Base-by-base conservation (phyloP, 1,284 basidiomycete species). In the Laetiporus sulphureus region DNA sequence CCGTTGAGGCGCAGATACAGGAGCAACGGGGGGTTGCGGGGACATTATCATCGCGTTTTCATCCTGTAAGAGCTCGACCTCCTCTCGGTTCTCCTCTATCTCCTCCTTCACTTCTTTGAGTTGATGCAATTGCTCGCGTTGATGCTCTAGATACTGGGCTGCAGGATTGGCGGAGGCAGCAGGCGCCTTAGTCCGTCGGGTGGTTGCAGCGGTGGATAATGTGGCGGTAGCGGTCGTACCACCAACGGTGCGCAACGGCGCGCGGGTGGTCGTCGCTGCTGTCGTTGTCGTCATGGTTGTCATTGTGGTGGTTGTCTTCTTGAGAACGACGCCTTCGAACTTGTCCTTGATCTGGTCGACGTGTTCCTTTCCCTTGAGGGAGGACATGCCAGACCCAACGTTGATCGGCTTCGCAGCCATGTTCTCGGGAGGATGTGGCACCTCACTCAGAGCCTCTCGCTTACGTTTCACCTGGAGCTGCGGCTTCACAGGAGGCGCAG, bases 401-500 rank as follows among this genome's bases (percentile, higher is more conserved):
- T 56, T 58, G 3, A 54, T 57, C 20, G 38, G 40, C 51, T 72
- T 63, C 41, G 57, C 56, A 30, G 51, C 54, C 47, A 60, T 62
- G 57, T 73, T 73, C 46, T 68, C 68, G 21, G 71, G 65, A 16
- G 72, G 64, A 38, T 69, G 65, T 3, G 77, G 71, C 19, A 84
- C 77, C 59, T 86, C 83, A 23, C 77, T 79, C 22, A 86, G 66
- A 3, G 82, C 81, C 44, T 84, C 81, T 37, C 85, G 78, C 60
- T 88, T 87, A 47, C 83, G 72, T 63, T 88, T 88, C 36, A 71
- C 75, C 49, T 62, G 60, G n/a, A n/a, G n/a, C n/a, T n/a, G n/a
- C n/a, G n/a, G n/a, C n/a, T n/a, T n/a, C n/a, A n/a, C n/a, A n/a
- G n/a, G n/a, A 8, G 68, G 66, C 8, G 67, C 55, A 3, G 52